Conservation (phyloP, 345 rosid species). For the Camelina sativa region DNA sequence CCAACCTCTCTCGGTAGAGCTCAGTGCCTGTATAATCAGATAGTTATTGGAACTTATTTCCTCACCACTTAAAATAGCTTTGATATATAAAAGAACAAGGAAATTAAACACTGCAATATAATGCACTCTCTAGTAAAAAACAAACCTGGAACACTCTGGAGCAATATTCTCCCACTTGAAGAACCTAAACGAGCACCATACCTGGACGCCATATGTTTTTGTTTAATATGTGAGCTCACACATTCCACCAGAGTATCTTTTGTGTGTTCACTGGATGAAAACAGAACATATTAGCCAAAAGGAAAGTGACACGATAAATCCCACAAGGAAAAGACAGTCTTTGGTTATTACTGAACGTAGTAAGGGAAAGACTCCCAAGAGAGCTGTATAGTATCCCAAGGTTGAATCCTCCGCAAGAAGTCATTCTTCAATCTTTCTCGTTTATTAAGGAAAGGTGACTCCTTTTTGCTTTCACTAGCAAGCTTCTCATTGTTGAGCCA, state of each 20-base stretch:
- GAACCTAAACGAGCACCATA: slow-evolving; percentile 81
- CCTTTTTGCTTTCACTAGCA: slow-evolving; percentile 69
- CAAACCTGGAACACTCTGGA: slow-evolving; percentile 91
- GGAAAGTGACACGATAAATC: neutral
- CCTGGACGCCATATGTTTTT: slow-evolving; percentile 50
- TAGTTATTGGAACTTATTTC: slow-evolving; percentile 4
- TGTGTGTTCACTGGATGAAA: slow-evolving; percentile 59
- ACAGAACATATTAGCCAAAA: slow-evolving; percentile 23
- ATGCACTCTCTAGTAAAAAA: slow-evolving; percentile 3
- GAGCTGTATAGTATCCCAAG: slow-evolving; percentile 88
- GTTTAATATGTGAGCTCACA: slow-evolving; percentile 80
- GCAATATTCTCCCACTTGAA: slow-evolving; percentile 89
- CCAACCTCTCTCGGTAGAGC: slow-evolving; percentile 91
- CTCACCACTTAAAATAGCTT: slow-evolving; percentile 11
- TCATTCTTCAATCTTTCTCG: slow-evolving; percentile 77
- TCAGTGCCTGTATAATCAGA: slow-evolving; percentile 67
- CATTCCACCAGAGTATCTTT: slow-evolving; percentile 86
- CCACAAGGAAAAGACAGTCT: slow-evolving; percentile 1
- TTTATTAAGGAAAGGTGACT: slow-evolving; percentile 75
- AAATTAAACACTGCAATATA: slow-evolving; percentile 11
- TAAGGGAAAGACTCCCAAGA: slow-evolving; percentile 95
- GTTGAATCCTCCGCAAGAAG: slow-evolving; percentile 75
- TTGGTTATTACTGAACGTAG: slow-evolving; percentile 65
- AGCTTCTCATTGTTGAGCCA: slow-evolving; percentile 87
- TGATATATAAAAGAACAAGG: neutral